Base-by-base conservation (phyloP, 495 filamentous ascomycete genomes). In the Aspergillus nidulans region DNA sequence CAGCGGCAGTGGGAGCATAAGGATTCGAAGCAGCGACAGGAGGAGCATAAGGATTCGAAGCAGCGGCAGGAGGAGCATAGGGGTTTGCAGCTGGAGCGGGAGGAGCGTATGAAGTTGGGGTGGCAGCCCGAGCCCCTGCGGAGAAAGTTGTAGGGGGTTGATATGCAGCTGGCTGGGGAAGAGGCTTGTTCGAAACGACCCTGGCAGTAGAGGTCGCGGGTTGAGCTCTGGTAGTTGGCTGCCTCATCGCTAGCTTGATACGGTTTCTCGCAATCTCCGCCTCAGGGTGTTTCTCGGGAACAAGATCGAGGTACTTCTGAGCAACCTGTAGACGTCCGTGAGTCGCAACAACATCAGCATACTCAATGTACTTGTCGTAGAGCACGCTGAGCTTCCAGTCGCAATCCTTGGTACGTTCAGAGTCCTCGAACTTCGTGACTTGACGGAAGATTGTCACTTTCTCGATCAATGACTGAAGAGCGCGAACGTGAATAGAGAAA, bases 371-470 rank as follows among this genome's bases (percentile, higher is more conserved):
- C 72, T 95, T 95, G 65, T 91, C 87, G 65, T 99, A 99, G 36
- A 99, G 78, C 1, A 84, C 76, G 40, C 81, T 80, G 42, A 99
- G 85, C 71, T 95, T 95, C 95, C 95, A 99, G 49, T 84, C 90
- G 0, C 85, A 83, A 4, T 76, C 71, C 32, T 83, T 79, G 47
- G 73, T 74, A 53, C 78, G 81, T 55, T 97, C 91, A 6, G 76
- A 75, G 64, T 99, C 94, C 57, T 87, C 68, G 72, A 95, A 99
- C 60, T 92, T 92, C 49, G 89, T 91, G 40, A 94, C 92, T 62
- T 95, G 81, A 47, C 94, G 88, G 83, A 99, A 97, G 38, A 99
- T 85, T 1, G 91, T 95, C 46, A 99, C 94, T 76, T 97, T 99
- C 75, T 99, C 94, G 55, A 99, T 94, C 68, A 99, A 89, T 47